phyloP scores from a whole-genome alignment of 106 monocot species.

The Posidonia australis region DNA sequence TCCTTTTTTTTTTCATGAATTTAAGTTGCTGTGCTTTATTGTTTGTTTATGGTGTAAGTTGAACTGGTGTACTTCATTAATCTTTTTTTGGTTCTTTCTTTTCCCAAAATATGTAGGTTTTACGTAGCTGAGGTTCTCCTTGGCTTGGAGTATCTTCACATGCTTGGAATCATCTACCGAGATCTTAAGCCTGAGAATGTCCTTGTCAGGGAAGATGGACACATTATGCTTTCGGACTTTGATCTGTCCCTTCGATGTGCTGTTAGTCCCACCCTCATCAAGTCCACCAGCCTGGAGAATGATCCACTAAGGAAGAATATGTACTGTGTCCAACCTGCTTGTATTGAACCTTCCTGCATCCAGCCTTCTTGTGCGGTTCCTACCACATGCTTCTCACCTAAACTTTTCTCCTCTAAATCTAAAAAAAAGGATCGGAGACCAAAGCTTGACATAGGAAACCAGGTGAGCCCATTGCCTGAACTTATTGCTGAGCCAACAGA shows the following conservation, averaged over 20 bases:
- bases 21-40: too few relatives aligned
- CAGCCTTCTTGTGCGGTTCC: conserved; percentile 19
- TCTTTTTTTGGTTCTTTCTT: too few relatives aligned
- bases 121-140: conserved; percentile 25
- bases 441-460: conserved; percentile 11
- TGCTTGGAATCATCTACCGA: conserved; percentile 25
- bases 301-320: not conserved
- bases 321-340: conserved; percentile 17
- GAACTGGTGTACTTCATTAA: too few relatives aligned
- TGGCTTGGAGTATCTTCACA: conserved; percentile 24
- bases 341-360: conserved; percentile 23
- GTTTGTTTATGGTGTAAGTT: too few relatives aligned
- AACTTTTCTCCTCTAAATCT: conserved; percentile 12
- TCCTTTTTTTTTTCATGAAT: too few relatives aligned
- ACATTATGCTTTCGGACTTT: conserved; percentile 27
- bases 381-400: conserved; percentile 20
- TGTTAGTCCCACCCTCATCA: conserved; percentile 22
- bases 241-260: conserved; percentile 23
- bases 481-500: conserved; percentile 22
- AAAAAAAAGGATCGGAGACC: conserved; percentile 11
- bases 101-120: conserved; percentile 13
- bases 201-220: conserved; percentile 27
- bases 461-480: conserved; percentile 20
- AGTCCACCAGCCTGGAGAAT: conserved; percentile 1
- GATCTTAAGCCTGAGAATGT: conserved; percentile 30